These are phyloP conservation scores for Hymenoscyphus linearis DNA, from an alignment of 2,329 filamentous ascomycete species.

Conservation along the genomic window DNA sequence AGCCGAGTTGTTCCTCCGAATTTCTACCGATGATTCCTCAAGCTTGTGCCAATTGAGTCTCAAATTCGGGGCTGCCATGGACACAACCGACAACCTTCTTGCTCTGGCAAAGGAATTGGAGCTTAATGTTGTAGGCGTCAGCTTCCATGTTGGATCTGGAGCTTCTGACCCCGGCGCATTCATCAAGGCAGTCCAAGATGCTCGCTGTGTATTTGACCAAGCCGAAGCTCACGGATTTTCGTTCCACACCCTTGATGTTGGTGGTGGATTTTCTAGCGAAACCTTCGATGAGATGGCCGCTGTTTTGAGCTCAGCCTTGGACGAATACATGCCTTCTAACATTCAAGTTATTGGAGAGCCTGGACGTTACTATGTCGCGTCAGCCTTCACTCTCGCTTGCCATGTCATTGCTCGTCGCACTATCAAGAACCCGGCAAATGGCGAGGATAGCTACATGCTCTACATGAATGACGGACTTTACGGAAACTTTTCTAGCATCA, in stretches of 20 bases:
- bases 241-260: slow-evolving; percentile 86
- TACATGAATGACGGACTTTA: slow-evolving; percentile 98
- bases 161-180: slow-evolving; percentile 92
- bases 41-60: slow-evolving; percentile 92
- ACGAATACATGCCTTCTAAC: slow-evolving; percentile 74
- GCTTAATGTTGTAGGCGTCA: slow-evolving; percentile 90
- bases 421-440: slow-evolving; percentile 63
- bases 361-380: slow-evolving; percentile 90
- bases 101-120: slow-evolving; percentile 73
- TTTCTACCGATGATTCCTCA: slow-evolving; percentile 91
- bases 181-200: slow-evolving; percentile 84
- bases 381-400: slow-evolving; percentile 89
- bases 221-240: slow-evolving; percentile 70
- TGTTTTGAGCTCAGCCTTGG: slow-evolving; percentile 72
- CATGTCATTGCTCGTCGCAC: slow-evolving; percentile 94
- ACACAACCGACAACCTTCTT: slow-evolving; percentile 72
- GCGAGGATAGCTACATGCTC: slow-evolving; percentile 80
- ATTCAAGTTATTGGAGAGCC: slow-evolving; percentile 92
- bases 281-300: slow-evolving; percentile 87
- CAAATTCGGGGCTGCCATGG: slow-evolving; percentile 92
- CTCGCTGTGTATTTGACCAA: slow-evolving; percentile 82
- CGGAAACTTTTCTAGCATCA: slow-evolving; percentile 98
- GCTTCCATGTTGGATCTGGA: slow-evolving; percentile 96
- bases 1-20: slow-evolving; percentile 89
- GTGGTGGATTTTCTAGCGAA: slow-evolving; percentile 86